Evolutionary conservation across 2,329 filamentous ascomycete species (phyloP), one percentile per base, ranked within the genome.

Genomic region (Ascosphaera acerosa): DNA sequence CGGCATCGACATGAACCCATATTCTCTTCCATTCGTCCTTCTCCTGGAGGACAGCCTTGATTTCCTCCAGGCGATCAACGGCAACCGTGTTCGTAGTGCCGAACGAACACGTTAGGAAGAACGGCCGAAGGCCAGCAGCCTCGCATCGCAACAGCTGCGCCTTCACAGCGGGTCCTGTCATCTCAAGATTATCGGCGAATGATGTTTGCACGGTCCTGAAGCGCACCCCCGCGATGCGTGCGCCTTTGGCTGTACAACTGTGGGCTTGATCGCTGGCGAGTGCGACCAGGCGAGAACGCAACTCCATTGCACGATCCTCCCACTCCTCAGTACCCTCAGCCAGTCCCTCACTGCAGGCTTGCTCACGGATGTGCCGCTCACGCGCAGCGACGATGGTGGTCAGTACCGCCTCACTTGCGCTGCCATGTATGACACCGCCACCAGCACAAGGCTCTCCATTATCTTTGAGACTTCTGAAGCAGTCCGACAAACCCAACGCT

Each of bases 1-100:
- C 84, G 7, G 78, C 84, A 52, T 94, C 84, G 33, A 92, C 67
- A 52, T 94, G 84, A 14, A 91, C 74, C 82, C 84, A 92, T 32
- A 92, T 57, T 35, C 64, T 52, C 6, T 62, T 62, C 45, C 61
- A 64, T 3, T 42, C 36, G 14, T 50, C 44, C 36, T 49, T 52
- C 39, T 57, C 49, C 7, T 42, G 41, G 20, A 64, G 44, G 1
- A 70, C 56, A 4, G 57, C 54, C 10, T 63, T 66, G 42, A 90
- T 72, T 38, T 68, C 69, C 1, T 54, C 60, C 42, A 91, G 76
- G 44, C 81, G 72, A 51, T 94, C 84, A 15, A 84, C 62, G 4
- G 80, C 78, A 47, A 82, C 92, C 1, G 81, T 82, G 36, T 76
- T 72, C 2, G 84, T 94, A 1, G 78, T 84, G 32, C 84, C 84